Evolutionary conservation across 1,284 basidiomycete genomes (phyloP), one percentile per base, ranked within the genome.

Genomic region (Trametes hirsuta): DNA sequence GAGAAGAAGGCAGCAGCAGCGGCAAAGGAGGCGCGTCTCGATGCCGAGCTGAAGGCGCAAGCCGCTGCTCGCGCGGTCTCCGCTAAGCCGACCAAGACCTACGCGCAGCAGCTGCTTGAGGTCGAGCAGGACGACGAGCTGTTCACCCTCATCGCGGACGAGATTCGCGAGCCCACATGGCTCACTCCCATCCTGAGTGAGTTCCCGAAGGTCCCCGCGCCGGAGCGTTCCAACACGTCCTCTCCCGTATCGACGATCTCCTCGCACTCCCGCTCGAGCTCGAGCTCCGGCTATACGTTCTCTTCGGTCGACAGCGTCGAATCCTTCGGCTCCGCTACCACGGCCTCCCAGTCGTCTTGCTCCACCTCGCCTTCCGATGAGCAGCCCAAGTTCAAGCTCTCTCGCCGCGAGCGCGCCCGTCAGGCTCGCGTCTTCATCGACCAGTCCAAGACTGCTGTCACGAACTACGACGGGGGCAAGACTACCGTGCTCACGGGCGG

Each of bases 381-480:
- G 68, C 65, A 67, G 63, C 68, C 69, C n/a, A 71, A 74, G 56
- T 73, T 71, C 66, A 82, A 81, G 69, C 78, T 82, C 55, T 88
- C 87, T 35, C 85, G 87, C 58, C 82, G 88, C 61, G 88, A 90
- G 72, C 82, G 82, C 53, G 82, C 82, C 10, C 81, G 86, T 63
- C 84, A 87, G 71, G 82, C 82, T 21, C 84, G 83, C 63, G 86
- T 91, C 65, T 90, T 82, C 70, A 73, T 93, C 54, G 90, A 93
- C 72, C 81, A 79, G 24, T 75, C 84, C 68, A 92, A 86, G 79
- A 90, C 75, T 46, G 87, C 88, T 55, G 87, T 92, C 61, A 92
- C 90, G 49, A 88, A 88, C 69, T 93, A 93, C 70, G 90, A 92
- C 66, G 90, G 90, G 61, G 90, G 90, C 66, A 91, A 91, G 81